Base-by-base conservation (phyloP, 1,284 basidiomycete genomes). In the Cutaneotrichosporon cyanovorans region DNA sequence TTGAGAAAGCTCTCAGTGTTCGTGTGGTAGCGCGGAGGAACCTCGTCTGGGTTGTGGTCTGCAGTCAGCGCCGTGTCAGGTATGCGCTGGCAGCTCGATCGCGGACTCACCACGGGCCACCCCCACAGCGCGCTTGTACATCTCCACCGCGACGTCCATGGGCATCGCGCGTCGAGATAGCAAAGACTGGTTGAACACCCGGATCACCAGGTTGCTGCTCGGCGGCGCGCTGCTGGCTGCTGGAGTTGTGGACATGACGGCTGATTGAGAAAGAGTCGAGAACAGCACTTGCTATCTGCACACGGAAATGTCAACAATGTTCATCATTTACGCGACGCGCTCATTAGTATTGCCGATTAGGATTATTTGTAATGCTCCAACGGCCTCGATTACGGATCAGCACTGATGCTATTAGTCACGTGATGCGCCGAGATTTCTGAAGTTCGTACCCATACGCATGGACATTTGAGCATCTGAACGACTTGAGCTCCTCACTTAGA, bases 161-260 rank as follows among this genome's bases (percentile, higher is more conserved):
- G 55, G 42, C 47, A 68, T 58, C 8, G 57, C 50, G 28, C 69
- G 55, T 5, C 69, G 50, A 0, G 66, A 59, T 6, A 72, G 59
- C 7, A 72, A 46, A 5, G 54, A 56, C 51, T 72, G 69, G 37
- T 68, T 59, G 42, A 59, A 69, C 16, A 68, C 54, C 22, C 61
- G 48, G 37, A 69, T 67, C 20, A 69, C 8, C 25, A 28, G 25
- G 25, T 28, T 28, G 25, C 25, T n/a, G n/a, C n/a, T n/a, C n/a
- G n/a, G n/a, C n/a, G n/a, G n/a, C n/a, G n/a, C n/a, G n/a, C n/a
- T n/a, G n/a, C n/a, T n/a, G n/a, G n/a, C n/a, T n/a, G n/a, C n/a
- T n/a, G n/a, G n/a, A n/a, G n/a, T n/a, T n/a, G n/a, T n/a, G n/a
- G n/a, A n/a, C n/a, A n/a, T n/a, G n/a, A n/a, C n/a, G n/a, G n/a